Base-by-base conservation (phyloP, 768 basidiomycete genomes). In the Paxillus ammoniavirescens region DNA sequence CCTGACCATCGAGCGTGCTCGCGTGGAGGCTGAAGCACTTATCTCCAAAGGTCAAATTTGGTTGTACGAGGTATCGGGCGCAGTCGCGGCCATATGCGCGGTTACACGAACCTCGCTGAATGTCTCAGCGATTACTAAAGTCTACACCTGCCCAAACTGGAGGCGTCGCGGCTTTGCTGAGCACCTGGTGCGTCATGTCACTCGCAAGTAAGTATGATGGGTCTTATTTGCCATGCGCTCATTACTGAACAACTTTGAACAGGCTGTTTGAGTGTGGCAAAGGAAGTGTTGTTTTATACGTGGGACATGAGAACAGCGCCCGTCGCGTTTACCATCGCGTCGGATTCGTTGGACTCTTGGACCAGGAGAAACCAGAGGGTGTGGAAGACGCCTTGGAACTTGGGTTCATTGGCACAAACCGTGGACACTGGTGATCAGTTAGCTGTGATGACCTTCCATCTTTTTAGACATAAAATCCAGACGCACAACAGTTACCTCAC, bases 121-220 rank as follows among this genome's bases (percentile, higher is more conserved):
- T 10, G 77, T 82, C 21, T 75, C 78, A 13, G 80, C 79, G 3
- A 81, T 83, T 58, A 81, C 82, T 8, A 84, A 83, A 63, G 82
- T 83, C 1, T 81, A 78, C 61, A 84, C 82, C 17, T 72, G 74
- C 31, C 71, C 73, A 0, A 59, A 61, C 23, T 80, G 73, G 72
- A 65, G 81, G 52, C 68, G 75, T 12, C 65, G 63, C 33, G 78
- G 83, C 6, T 77, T 76, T 61, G 83, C 82, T 14, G 78, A 80
- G 62, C 71, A 72, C 42, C 64, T 84, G 36, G 83, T 84, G 14
- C 71, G 75, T 23, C 65, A 67, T 53, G 79, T 82, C 23, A 77
- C 77, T 44, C 64, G 61, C 14, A 68, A 64, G 79, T 80, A 46
- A 57, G 78, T 64, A 14, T 31, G 21, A 17, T 21, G 30, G 17